Base-by-base conservation (phyloP, 768 basidiomycete genomes). In the Gloeophyllum trabeum region DNA sequence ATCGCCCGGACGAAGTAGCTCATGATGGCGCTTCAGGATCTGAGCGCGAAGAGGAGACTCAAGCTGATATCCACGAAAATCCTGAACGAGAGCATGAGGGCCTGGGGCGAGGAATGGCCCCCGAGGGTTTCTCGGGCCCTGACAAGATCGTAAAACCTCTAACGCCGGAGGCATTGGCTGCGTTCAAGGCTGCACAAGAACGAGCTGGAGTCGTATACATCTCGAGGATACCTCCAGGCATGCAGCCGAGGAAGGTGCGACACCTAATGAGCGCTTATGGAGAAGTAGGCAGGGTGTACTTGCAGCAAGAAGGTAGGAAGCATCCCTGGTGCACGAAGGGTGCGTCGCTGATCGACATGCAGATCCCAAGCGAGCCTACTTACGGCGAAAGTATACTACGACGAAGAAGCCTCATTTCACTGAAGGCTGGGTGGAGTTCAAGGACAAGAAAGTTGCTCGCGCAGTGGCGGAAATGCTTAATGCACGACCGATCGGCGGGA, bases 391-490 rank as follows among this genome's bases (percentile, higher is more conserved):
- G 59, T 75, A 80, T 57, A 90, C 86, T 3, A 67, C 83, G 2
- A 89, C 83, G 6, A 85, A 87, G 59, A 87, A 87, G 49, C 69
- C 81, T 7, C 88, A 92, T 52, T 98, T 83, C 56, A 84, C 84
- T 0, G 96, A 99, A 59, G 96, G 96, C 24, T 99, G 96, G 96
- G 83, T 98, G 32, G 96, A 99, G 61, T 97, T 98, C 66, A 81
- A 83, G 49, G 86, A 97, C 63, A 98, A 98, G 62, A 79, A 76
- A 37, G 68, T 97, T 35, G 96, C 92, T 0, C 76, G 92, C 16
- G 79, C 78, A 28, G 82, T 93, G 6, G 94, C 94, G 5, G 88
- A 78, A 43, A 90, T 98, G 89, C 67, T 99, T 49, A 99, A 99
- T 56, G 96, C 93, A 1, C 81, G 92, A 53, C 75, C 90, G 1